Evolutionary conservation across 164 flowering plant species (phyloP).

Genomic region (Kalanchoe fedtschenkoi): DNA sequence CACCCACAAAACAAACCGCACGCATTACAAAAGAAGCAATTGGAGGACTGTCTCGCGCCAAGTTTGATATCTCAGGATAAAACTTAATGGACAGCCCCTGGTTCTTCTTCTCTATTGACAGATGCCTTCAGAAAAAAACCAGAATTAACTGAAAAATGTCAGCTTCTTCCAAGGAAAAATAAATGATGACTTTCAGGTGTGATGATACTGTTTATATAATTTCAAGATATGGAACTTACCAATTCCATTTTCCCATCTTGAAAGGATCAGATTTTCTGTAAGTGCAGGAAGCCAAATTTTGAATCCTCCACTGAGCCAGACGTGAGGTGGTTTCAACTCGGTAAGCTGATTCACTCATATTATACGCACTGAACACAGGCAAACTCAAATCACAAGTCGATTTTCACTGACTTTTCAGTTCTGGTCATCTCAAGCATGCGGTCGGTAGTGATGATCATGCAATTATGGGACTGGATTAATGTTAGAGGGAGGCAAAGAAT

Average conservation of each 20-base stretch:
- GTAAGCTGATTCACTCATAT: slow-evolving; percentile 78
- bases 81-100: slow-evolving; percentile 44
- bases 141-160: not conserved
- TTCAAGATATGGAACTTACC: slow-evolving; percentile 25
- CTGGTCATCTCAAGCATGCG: too few relatives aligned
- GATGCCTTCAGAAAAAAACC: slow-evolving; percentile 37
- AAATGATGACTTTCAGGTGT: not conserved
- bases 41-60: slow-evolving; percentile 59
- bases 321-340: slow-evolving; percentile 76
- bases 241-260: slow-evolving; percentile 88
- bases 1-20: slow-evolving; percentile 47
- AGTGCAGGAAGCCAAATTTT: slow-evolving; percentile 60
- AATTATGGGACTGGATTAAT: not conserved
- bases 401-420: not conserved
- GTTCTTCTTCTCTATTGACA: slow-evolving; percentile 82
- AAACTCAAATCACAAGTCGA: too few relatives aligned
- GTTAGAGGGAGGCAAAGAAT: not conserved
- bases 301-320: slow-evolving; percentile 95
- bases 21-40: slow-evolving; percentile 70
- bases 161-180: not conserved
- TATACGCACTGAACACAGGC: slow-evolving; percentile 21
- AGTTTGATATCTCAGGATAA: slow-evolving; percentile 63
- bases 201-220: not conserved
- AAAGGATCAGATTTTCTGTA: slow-evolving; percentile 92
- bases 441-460: not conserved